A percentile compares a stretch with the other conserved stretches of the same genome.
These are phyloP conservation scores for Rhytidhysteron rufulum DNA, from an alignment of 2,329 filamentous ascomycete species.

Conservation along the genomic window DNA sequence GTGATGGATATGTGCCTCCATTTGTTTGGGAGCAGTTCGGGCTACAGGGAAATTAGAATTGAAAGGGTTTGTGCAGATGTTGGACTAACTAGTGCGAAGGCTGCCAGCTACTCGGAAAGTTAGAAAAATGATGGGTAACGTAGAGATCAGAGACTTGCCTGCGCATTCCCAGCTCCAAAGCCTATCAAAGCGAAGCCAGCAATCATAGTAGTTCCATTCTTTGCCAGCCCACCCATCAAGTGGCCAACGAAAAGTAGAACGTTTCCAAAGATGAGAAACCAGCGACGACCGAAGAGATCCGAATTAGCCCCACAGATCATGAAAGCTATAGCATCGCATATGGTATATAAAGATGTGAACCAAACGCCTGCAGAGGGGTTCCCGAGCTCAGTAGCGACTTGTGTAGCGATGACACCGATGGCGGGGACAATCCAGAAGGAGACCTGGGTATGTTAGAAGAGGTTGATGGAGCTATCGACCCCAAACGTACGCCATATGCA, in stretches of 20 bases:
- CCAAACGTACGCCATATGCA: constrained; percentile 5
- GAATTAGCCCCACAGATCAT: constrained; percentile 37
- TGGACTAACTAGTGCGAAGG: constrained; percentile 37
- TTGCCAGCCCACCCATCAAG: constrained; percentile 28
- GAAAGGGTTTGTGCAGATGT: no score
- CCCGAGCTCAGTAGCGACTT: constrained; percentile 34
- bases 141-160: constrained; percentile 15
- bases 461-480: neutral
- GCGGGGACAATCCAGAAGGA: constrained; percentile 39
- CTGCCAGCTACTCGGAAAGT: constrained; percentile 26
- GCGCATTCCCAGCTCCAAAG: constrained; percentile 39
- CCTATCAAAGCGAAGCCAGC: constrained; percentile 41
- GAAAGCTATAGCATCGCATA: constrained; percentile 6
- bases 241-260: constrained; percentile 8
- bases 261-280: constrained; percentile 40
- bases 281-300: constrained; percentile 47
- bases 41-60: constrained; percentile 8
- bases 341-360: constrained; percentile 36
- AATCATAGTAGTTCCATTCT: constrained; percentile 37
- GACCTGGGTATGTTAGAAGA: constrained; percentile 17
- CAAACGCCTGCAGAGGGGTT: constrained; percentile 29
- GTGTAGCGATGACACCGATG: constrained; percentile 24
- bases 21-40: constrained; percentile 48
- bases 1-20: constrained; percentile 45
- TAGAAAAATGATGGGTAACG: constrained; percentile 11